phyloP scores from a whole-genome alignment of 2,329 filamentous ascomycete species.

The Hirsutella minnesotensis region DNA sequence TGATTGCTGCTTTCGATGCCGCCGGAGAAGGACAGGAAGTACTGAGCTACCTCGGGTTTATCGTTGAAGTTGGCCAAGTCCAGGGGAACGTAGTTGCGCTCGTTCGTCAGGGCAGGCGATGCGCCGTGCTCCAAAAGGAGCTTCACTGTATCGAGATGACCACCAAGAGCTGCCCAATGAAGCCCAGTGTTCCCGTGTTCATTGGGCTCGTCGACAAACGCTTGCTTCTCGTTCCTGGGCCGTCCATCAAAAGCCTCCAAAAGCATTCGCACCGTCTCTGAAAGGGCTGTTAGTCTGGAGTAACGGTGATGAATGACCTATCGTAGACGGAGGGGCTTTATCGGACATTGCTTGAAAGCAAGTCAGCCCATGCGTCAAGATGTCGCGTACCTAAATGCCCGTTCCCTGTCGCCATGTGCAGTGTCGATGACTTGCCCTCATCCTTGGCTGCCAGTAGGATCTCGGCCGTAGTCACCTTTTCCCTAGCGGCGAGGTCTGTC shows the following conservation, averaged over 20 bases:
- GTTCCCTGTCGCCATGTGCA: conserved; percentile 92
- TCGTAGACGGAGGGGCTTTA: background rate
- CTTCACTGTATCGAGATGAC: conserved; percentile 72
- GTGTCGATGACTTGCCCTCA: conserved; percentile 61
- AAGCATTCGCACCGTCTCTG: conserved; percentile 33
- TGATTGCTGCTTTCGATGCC: conserved; percentile 36
- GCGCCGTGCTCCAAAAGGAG: conserved; percentile 65
- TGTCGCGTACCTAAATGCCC: conserved; percentile 60
- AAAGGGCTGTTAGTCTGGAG: background rate
- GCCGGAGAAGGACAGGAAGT: conserved; percentile 39
- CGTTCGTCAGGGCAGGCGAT: conserved; percentile 66
- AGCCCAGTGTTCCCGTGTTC: conserved; percentile 78
- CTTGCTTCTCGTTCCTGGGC: conserved; percentile 28
- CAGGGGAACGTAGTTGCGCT: conserved; percentile 69
- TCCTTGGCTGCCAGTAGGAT: conserved; percentile 63
- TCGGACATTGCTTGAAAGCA: background rate
- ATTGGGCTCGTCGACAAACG: conserved; percentile 60
- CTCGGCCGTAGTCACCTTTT: conserved; percentile 46
- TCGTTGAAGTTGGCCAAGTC: conserved; percentile 63
- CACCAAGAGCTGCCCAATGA: conserved; percentile 89
- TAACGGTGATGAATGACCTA: no score
- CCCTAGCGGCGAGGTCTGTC: conserved; percentile 46
- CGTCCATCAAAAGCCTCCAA: conserved; percentile 29
- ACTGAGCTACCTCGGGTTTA: conserved; percentile 53
- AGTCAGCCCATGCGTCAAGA: background rate